Evolutionary conservation across 2,329 filamentous ascomycete genomes (phyloP), one percentile per base, ranked within the genome.

Genomic region (Nemania bipapillata): DNA sequence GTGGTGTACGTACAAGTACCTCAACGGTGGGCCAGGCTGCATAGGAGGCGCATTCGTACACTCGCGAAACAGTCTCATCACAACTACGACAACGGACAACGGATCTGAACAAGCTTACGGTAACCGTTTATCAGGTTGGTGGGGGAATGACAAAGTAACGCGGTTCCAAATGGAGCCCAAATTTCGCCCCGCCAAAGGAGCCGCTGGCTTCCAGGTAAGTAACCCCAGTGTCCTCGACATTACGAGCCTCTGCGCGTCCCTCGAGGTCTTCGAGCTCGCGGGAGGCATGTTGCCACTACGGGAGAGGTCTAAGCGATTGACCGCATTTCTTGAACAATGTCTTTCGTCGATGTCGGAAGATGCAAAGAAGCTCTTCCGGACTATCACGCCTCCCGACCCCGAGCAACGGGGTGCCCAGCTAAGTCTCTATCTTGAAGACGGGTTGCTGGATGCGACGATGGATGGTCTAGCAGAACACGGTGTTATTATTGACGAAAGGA

Each of bases 1-100:
- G 8, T 95, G 92, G 92, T 95, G 92, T 77, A 90, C 87, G 67
- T 95, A 95, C 82, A 95, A 95, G 79, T 95, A 94, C 78, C 85
- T 95, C 68, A 94, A 94, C 77, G 86, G 88, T 59, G 92, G 92
- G 0, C 91, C 92, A 0, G 92, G 92, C 6, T 87, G 87, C 24
- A 93, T 93, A 71, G 92, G 88, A 20, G 91, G 89, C 0, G 79
- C 91, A 24, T 95, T 94, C 75, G 88, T 95, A 24, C 91, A 94
- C 77, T 86, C 91, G 68, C 84, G 82, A 35, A 89, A 92, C 75
- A 86, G 87, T 50, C 75, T 77, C n/a, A 78, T 81, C 52, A 74
- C 78, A 26, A 77, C 75, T 5, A 64, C 69, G 12, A 74, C 76
- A 57, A 74, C 75, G 5, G 79, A 79, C 60, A 74, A 77, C n/a